phyloP scores from a whole-genome alignment of 2,329 filamentous ascomycete species.

The Penicillium sumatraense region DNA sequence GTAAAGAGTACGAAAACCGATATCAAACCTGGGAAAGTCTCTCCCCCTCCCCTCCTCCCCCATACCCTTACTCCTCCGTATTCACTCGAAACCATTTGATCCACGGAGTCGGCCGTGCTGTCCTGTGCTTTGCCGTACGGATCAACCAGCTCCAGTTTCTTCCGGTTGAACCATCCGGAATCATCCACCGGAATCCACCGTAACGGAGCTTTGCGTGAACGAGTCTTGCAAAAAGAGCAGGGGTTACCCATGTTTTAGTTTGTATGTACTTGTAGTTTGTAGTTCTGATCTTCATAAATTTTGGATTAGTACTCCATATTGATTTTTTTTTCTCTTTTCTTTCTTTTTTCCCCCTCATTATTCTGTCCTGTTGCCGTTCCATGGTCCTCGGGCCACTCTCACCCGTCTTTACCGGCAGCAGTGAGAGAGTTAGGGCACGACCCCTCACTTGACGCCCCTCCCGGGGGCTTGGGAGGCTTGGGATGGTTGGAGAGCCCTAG shows the following conservation, averaged over 20 bases:
- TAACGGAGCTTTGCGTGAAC: conserved; percentile 1
- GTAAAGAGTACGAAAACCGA: too few relatives aligned
- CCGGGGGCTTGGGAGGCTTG: neutral
- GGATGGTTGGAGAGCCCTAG: neutral
- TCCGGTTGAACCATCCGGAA: conserved; percentile 1
- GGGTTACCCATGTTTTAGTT: neutral
- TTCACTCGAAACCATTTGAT: neutral
- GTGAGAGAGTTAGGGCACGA: neutral
- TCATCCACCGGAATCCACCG: conserved; percentile 4
- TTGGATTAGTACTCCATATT: too few relatives aligned
- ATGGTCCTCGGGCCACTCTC: neutral
- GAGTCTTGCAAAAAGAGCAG: neutral
- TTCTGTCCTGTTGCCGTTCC: neutral
- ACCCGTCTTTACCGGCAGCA: neutral
- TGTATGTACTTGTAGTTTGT: neutral
- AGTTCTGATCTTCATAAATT: too few relatives aligned
- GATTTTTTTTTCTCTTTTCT: neutral
- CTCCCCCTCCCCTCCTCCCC: too few relatives aligned
- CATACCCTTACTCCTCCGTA: too few relatives aligned
- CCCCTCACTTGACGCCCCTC: conserved; percentile 1
- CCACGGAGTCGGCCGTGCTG: neutral
- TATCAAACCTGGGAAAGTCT: too few relatives aligned
- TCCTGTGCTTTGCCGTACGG: neutral
- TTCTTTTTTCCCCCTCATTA: neutral
- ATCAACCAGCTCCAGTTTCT: neutral